phyloP scores from a whole-genome alignment of 2,329 filamentous ascomycete species.

The Epichloe glyceriae region DNA sequence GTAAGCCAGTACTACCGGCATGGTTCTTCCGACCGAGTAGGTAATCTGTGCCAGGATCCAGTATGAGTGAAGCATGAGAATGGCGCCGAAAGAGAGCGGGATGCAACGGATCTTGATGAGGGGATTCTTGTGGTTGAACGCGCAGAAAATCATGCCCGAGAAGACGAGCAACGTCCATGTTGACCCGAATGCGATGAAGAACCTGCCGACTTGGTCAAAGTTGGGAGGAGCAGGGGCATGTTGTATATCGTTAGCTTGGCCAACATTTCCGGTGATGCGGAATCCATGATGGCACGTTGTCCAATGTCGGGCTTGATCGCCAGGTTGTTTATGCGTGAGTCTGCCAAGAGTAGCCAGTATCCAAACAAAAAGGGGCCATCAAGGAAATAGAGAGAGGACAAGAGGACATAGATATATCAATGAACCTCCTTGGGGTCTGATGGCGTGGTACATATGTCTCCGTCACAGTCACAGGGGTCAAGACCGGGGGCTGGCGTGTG shows the following conservation, averaged over 20 bases:
- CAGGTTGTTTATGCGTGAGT: too few species aligned
- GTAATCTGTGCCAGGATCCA: conserved; percentile 29
- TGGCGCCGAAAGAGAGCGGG: conserved; percentile 21
- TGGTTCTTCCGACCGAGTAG: conserved; percentile 27
- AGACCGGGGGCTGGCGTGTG: too few species aligned
- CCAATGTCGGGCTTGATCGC: too few species aligned
- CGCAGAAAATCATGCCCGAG: conserved; percentile 23
- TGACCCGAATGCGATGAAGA: conserved; percentile 16
- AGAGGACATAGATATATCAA: neutral
- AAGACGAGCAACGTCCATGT: conserved; percentile 18
- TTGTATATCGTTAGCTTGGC: conserved; percentile 4
- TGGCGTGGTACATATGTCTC: too few species aligned
- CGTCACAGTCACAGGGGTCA: too few species aligned
- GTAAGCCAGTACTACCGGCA: conserved; percentile 29
- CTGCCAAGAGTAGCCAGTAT: too few species aligned
- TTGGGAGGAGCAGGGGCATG: conserved; percentile 12
- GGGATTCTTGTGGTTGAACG: conserved; percentile 18
- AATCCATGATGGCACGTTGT: neutral
- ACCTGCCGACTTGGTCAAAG: conserved; percentile 17
- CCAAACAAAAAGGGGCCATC: too few species aligned
- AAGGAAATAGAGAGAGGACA: neutral
- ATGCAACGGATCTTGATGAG: conserved; percentile 28
- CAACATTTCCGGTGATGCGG: neutral
- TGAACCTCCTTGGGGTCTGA: too few species aligned
- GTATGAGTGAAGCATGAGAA: conserved; percentile 24